Evolutionary conservation across 129 eudicot genomes (phyloP).

Genomic region (Centella asiatica): DNA sequence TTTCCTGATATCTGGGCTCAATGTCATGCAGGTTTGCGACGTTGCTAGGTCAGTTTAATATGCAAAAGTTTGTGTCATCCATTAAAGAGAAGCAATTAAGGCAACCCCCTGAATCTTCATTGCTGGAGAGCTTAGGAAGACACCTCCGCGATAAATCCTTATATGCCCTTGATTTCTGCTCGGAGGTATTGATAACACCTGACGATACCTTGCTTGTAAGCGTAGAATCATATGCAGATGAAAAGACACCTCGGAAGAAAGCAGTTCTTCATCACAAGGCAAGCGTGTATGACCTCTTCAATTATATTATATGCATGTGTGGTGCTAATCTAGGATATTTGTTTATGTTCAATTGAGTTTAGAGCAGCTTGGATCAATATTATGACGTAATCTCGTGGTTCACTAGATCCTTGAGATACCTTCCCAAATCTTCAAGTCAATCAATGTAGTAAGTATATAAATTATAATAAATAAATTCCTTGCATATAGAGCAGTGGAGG

Average conservation of each 20-base stretch:
- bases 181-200: conserved; percentile 53
- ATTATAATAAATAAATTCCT: neutral
- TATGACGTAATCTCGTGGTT: neutral
- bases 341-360: neutral
- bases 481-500: neutral
- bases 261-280: conserved; percentile 88
- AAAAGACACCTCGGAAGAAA: conserved; percentile 54
- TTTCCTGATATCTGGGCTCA: conserved; percentile 12
- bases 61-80: conserved; percentile 49
- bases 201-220: conserved; percentile 54
- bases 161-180: conserved; percentile 55
- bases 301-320: neutral
- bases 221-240: conserved; percentile 43
- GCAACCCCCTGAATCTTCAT: conserved; percentile 36
- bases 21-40: conserved; percentile 55
- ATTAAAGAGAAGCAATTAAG: conserved; percentile 32
- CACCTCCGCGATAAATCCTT: conserved; percentile 45
- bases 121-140: conserved; percentile 41
- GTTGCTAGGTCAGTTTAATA: conserved; percentile 73
- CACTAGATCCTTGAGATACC: neutral
- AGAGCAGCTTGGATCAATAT: neutral
- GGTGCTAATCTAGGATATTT: neutral
- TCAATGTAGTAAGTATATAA: too few species aligned
- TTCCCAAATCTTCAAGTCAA: neutral
- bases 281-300: conserved; percentile 27